Conservation (phyloP, 2,329 filamentous ascomycete genomes). For the Fusarium odoratissimum region DNA sequence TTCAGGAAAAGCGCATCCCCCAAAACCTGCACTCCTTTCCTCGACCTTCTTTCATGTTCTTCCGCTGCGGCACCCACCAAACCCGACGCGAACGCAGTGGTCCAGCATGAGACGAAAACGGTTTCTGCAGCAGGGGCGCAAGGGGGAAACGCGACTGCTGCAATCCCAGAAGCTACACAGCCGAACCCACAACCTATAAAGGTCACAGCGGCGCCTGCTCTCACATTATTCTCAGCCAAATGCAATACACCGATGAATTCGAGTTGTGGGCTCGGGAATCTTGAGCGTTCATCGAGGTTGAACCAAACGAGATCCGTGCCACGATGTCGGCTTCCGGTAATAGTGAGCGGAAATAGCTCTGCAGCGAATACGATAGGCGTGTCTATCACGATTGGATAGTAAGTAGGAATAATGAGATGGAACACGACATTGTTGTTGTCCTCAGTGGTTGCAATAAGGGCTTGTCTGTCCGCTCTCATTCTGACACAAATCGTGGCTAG, state of each 20-base stretch:
- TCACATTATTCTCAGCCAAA: accelerated
- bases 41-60: neutral
- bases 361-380: accelerated
- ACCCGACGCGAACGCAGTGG: accelerated
- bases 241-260: neutral
- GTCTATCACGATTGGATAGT: neutral
- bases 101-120: accelerated
- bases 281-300: accelerated
- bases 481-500: neutral
- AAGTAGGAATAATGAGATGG: neutral
- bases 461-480: neutral
- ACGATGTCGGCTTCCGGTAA: neutral
- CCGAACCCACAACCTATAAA: accelerated
- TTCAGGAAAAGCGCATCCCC: neutral
- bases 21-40: neutral
- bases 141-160: neutral
- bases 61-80: accelerated
- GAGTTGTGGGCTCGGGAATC: accelerated
- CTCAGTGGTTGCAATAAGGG: accelerated
- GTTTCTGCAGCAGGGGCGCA: accelerated
- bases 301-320: neutral
- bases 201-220: accelerated
- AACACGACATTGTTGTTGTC: accelerated
- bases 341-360: accelerated
- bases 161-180: accelerated